Conservation (phyloP, 2,329 filamentous ascomycete species). For the Zasmidium citrigriseum region DNA sequence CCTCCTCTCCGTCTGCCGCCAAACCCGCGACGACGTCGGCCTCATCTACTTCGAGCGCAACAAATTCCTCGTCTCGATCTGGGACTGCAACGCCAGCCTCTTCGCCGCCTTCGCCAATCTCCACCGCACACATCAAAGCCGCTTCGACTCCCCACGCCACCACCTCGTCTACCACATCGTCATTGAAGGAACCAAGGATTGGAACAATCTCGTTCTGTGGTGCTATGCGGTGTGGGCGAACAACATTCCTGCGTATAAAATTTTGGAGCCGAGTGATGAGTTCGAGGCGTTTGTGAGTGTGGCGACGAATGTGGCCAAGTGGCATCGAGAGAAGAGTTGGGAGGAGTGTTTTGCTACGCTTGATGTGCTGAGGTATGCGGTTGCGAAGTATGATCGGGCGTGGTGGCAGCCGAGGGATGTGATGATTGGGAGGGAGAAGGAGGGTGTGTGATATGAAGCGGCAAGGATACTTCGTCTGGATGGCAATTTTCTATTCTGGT, state of each 20-base stretch:
- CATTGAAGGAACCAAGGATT: not conserved
- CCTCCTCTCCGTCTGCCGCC: not conserved
- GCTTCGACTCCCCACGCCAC: not conserved
- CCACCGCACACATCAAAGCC: not conserved
- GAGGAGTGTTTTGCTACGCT: not conserved
- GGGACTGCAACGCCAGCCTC: not conserved
- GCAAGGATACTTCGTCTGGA: too few relatives aligned
- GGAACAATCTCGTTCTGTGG: not conserved
- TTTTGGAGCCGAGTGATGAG: not conserved
- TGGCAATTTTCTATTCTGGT: not conserved
- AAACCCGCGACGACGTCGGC: conserved; percentile 2
- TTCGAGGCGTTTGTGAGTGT: not conserved
- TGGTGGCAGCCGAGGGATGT: not conserved
- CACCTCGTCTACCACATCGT: not conserved
- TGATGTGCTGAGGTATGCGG: not conserved
- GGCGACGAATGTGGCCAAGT: not conserved
- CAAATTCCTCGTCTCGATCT: not conserved
- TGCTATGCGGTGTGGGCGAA: not conserved
- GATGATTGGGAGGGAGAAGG: not conserved
- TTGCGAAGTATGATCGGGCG: not conserved
- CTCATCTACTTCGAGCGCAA: conserved; percentile 1
- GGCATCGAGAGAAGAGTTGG: not conserved
- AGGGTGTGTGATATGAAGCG: too few relatives aligned
- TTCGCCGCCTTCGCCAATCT: not conserved
- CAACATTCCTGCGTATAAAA: not conserved